Percentiles rank a stretch among this genome's conserved stretches.
Evolutionary conservation across 75 land plant genomes (phyloP).

Genomic region (Sequoiadendron giganteum): DNA sequence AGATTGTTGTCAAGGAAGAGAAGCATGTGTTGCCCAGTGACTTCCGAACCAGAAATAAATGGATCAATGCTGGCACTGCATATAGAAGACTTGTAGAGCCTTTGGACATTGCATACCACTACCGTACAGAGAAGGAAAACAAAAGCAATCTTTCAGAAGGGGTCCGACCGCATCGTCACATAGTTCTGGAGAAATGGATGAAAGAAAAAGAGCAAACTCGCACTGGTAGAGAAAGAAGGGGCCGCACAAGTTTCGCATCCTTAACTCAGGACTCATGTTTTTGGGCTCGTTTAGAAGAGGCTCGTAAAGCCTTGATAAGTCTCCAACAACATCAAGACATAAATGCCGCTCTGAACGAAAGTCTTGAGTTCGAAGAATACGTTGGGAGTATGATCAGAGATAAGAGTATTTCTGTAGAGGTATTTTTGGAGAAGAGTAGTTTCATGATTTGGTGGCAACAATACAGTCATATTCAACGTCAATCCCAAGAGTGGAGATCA

Average conservation of each 20-base stretch:
- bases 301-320: not conserved
- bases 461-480: not conserved
- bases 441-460: conserved; percentile 1
- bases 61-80: conserved; percentile 15
- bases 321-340: not conserved
- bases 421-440: not conserved
- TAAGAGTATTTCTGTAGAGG: not conserved
- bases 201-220: conserved; percentile 1
- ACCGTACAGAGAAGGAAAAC: not conserved
- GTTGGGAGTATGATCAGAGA: not conserved
- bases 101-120: conserved; percentile 12
- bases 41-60: conserved; percentile 14
- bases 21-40: not conserved
- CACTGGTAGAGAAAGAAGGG: not conserved
- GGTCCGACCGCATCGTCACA: conserved; percentile 9
- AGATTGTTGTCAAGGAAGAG: not conserved
- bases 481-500: not conserved
- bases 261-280: not conserved
- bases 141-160: not conserved
- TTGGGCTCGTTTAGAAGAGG: conserved; percentile 8
- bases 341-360: not conserved
- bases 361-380: not conserved
- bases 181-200: conserved; percentile 12
- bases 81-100: conserved; percentile 19
- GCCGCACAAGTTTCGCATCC: conserved; percentile 5